Conservation (phyloP, 345 rosid genomes). For the Eucalyptus decipiens region DNA sequence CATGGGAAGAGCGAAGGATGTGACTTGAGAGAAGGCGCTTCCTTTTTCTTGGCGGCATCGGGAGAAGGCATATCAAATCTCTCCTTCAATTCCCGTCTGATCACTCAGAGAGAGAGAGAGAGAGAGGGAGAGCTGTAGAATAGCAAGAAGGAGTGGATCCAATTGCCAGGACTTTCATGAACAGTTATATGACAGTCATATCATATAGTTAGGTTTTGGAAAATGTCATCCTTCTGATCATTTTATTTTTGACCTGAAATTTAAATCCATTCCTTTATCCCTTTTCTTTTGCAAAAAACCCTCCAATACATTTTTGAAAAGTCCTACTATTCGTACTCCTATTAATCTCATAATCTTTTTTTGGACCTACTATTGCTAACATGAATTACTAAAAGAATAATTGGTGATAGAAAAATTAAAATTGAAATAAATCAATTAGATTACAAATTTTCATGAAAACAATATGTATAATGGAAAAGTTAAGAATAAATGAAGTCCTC, state of each 20-base stretch:
- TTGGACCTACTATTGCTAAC: fast-evolving
- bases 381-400: background rate
- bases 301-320: background rate
- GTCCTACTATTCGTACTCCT: background rate
- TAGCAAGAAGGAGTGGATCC: background rate
- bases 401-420: background rate
- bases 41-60: background rate
- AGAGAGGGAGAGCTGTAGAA: too few relatives aligned
- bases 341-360: background rate
- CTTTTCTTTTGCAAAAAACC: background rate
- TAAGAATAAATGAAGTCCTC: background rate
- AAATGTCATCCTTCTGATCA: background rate
- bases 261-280: background rate
- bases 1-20: constrained; percentile 31
- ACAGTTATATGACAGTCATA: background rate
- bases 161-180: background rate
- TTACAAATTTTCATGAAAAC: background rate
- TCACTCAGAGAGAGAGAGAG: background rate
- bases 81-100: background rate
- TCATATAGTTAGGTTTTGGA: background rate
- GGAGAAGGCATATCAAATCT: background rate
- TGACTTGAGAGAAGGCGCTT: constrained; percentile 40
- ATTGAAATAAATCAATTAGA: background rate
- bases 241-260: background rate
- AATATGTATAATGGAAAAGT: background rate